Conservation (phyloP, 164 flowering plant species). For the Litsea cubeba region DNA sequence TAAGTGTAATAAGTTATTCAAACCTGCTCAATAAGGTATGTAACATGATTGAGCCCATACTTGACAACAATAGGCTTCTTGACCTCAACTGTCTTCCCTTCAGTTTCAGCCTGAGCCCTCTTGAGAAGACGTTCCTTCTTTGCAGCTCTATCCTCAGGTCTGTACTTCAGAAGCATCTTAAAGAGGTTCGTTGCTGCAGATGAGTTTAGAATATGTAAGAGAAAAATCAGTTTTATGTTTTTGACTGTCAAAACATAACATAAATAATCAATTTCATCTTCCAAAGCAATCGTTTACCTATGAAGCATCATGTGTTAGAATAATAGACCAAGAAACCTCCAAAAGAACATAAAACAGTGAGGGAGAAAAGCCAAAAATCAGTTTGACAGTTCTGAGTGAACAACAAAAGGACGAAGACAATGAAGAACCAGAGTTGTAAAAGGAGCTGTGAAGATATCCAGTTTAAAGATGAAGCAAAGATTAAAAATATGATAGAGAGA, state of each 20-base stretch:
- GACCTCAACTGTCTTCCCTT: slow-evolving; percentile 52
- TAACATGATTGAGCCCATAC: slow-evolving; percentile 71
- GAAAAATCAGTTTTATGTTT: neutral
- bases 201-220: neutral
- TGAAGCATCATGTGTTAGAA: too few species aligned
- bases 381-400: too few species aligned
- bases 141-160: slow-evolving; percentile 46
- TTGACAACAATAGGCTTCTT: slow-evolving; percentile 81
- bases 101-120: slow-evolving; percentile 68
- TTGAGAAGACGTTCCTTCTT: slow-evolving; percentile 56
- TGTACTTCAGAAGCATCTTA: slow-evolving; percentile 47
- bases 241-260: neutral
- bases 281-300: too few species aligned
- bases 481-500: too few species aligned
- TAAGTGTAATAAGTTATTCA: neutral
- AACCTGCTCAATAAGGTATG: slow-evolving; percentile 85
- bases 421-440: too few species aligned
- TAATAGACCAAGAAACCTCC: too few species aligned
- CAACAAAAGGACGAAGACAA: too few species aligned
- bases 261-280: neutral
- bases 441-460: too few species aligned
- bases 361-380: too few species aligned
- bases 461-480: too few species aligned
- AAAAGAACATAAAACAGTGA: too few species aligned
- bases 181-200: slow-evolving; percentile 42